A percentile compares a stretch with the other conserved stretches of the same genome.
Conservation (phyloP, 1,284 basidiomycete species). For the Ustilago crameri region DNA sequence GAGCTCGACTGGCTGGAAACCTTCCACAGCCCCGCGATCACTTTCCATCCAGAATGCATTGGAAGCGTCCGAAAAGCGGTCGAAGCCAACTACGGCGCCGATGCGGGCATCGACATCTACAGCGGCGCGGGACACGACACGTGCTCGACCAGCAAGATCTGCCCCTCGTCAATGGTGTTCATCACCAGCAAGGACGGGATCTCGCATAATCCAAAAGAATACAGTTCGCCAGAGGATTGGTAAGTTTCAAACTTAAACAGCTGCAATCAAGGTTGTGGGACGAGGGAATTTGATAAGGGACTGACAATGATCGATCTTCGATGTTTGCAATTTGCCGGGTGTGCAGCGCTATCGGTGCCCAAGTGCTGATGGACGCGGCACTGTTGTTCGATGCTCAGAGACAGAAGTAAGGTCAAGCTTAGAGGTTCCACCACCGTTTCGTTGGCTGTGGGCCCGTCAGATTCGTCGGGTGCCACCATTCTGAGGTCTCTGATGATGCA, state of each 20-base stretch:
- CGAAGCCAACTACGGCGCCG: conserved; percentile 28
- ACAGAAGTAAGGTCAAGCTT: neutral
- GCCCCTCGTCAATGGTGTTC: conserved; percentile 47
- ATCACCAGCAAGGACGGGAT: conserved; percentile 46
- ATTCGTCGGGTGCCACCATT: too few species aligned
- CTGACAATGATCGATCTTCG: neutral
- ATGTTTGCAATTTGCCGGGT: neutral
- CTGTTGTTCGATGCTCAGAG: conserved; percentile 41
- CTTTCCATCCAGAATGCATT: conserved; percentile 42
- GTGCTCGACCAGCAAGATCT: conserved; percentile 42
- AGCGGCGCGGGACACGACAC: conserved; percentile 52
- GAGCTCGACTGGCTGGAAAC: conserved; percentile 36
- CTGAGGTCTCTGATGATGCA: too few species aligned
- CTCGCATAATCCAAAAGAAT: conserved; percentile 44
- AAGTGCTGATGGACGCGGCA: conserved; percentile 47
- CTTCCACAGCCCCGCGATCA: conserved; percentile 38
- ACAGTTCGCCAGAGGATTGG: conserved; percentile 42
- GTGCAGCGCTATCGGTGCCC: conserved; percentile 38
- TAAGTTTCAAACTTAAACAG: conserved; percentile 8
- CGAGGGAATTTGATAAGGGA: too few species aligned
- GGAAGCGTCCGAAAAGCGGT: conserved; percentile 29
- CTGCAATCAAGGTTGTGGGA: neutral
- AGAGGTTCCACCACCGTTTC: too few species aligned
- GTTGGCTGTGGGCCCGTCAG: too few species aligned
- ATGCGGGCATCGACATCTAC: conserved; percentile 32